Conservation (phyloP, 139 green algal genomes). For the Picocystis salinarum region DNA sequence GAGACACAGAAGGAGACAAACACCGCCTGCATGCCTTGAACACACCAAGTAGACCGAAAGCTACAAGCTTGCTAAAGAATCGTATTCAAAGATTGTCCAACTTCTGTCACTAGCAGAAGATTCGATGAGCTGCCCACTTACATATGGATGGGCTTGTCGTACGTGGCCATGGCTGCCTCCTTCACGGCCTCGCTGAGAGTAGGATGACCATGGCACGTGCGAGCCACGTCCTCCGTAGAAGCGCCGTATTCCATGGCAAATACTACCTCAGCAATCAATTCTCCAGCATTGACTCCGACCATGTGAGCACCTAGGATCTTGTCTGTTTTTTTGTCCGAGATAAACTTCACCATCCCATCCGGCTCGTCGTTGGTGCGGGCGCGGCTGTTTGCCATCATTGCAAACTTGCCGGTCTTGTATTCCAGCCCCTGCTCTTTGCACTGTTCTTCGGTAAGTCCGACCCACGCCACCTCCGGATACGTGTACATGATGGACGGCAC, state of each 20-base stretch:
- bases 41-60: too few relatives aligned
- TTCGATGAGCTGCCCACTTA: too few relatives aligned
- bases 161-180: constrained; percentile 73
- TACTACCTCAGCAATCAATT: constrained; percentile 42
- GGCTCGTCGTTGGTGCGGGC: constrained; percentile 71
- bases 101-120: too few relatives aligned
- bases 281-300: constrained; percentile 82
- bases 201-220: constrained; percentile 92
- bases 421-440: constrained; percentile 33
- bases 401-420: constrained; percentile 85
- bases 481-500: constrained; percentile 97
- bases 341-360: constrained; percentile 43
- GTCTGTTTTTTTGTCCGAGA: constrained; percentile 45
- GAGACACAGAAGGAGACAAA: too few relatives aligned
- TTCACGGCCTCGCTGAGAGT: constrained; percentile 93
- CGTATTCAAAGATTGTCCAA: too few relatives aligned
- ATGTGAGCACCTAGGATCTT: constrained; percentile 95
- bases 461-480: constrained; percentile 63
- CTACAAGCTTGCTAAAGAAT: too few relatives aligned
- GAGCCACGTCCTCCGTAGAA: constrained; percentile 67
- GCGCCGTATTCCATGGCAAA: constrained; percentile 90
- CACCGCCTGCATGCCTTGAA: too few relatives aligned
- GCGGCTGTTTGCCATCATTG: constrained; percentile 89
- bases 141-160: constrained; percentile 83
- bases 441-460: constrained; percentile 69